Evolutionary conservation across 2,329 filamentous ascomycete genomes (phyloP), one percentile per base, ranked within the genome.

Genomic region (Hymenoscyphus albidus): DNA sequence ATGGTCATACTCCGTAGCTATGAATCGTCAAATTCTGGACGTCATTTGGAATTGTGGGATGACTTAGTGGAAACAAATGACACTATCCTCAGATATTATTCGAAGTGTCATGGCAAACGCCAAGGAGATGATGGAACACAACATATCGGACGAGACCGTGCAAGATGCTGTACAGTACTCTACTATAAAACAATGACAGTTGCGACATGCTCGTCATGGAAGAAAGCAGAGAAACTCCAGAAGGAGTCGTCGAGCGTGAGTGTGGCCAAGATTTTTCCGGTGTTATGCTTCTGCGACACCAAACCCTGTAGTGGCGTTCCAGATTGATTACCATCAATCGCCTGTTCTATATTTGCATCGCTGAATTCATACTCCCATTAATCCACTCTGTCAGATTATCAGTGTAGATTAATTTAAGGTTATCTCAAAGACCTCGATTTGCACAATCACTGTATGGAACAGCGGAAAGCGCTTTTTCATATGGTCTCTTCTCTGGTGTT

Each of bases 281-380:
- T 59, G 58, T 39, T 18, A 16, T 40, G 32, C 58, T 27, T 59
- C 38, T 59, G 58, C 55, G 31, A 58, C 55, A 22, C 31, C 31
- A 35, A n/a, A 57, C 27, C 55, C 22, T 31, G 55, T 58, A n/a
- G 32, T 39, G 58, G 35, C 58, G 58, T 59, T 59, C 58, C 58
- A 59, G 38, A 35, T 59, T 22, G 13, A 59, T 59, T 59, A n/a
- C 42, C n/a, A 16, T 27, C 27, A 27, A 27, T 27, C 27, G 27
- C 27, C 27, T 27, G 3, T 35, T 35, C 35, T 35, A 35, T 35
- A 35, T 35, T 10, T 35, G 5, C 35, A 35, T 5, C 35, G 9
- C 9, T 6, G 35, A 35, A 35, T 35, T 35, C 9, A 7, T 35
- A 35, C 9, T 35, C 35, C 35, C 35, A 35, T 35, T 35, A 35